Evolutionary conservation across 345 rosid genomes (phyloP).

Genomic region (Streptanthus diversifolius): DNA sequence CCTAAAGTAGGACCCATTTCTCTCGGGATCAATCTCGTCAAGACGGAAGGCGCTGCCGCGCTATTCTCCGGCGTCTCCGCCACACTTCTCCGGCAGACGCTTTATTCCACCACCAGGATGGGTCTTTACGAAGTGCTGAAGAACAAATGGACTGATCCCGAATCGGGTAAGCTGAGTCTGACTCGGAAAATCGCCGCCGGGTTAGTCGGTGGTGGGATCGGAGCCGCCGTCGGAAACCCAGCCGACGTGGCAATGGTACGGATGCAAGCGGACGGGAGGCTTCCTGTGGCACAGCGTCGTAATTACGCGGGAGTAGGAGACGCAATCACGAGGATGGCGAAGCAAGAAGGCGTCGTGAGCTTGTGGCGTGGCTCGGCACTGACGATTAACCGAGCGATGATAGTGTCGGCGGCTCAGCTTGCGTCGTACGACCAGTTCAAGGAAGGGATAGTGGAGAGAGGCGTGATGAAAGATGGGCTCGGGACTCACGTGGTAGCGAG

Average conservation of each 20-base stretch:
- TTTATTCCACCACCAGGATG: conserved; percentile 82
- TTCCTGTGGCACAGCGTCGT: conserved; percentile 58
- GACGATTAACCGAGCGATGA: conserved; percentile 79
- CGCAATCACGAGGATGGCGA: conserved; percentile 64
- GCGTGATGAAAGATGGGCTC: conserved; percentile 52
- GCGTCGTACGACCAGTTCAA: conserved; percentile 76
- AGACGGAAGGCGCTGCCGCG: conserved; percentile 53
- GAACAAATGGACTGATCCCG: conserved; percentile 59
- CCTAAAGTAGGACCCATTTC: conserved; percentile 28
- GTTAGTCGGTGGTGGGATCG: conserved; percentile 57
- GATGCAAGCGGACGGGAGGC: conserved; percentile 83
- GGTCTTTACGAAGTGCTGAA: conserved; percentile 71
- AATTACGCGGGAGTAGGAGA: conserved; percentile 63
- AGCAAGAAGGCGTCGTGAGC: conserved; percentile 36
- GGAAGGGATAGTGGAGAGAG: conserved; percentile 49
- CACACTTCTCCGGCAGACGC: conserved; percentile 70
- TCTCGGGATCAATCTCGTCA: conserved; percentile 49
- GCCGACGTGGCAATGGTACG: conserved; percentile 88
- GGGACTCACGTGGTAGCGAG: conserved; percentile 77
- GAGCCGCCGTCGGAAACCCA: conserved; percentile 77
- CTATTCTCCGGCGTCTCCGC: conserved; percentile 81
- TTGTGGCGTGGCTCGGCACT: conserved; percentile 69
- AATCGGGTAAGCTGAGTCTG: conserved; percentile 36
- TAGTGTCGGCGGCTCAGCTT: conserved; percentile 70
- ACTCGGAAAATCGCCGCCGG: conserved; percentile 58